phyloP scores from a whole-genome alignment of 2,329 filamentous ascomycete species.

The Fusarium graminum region DNA sequence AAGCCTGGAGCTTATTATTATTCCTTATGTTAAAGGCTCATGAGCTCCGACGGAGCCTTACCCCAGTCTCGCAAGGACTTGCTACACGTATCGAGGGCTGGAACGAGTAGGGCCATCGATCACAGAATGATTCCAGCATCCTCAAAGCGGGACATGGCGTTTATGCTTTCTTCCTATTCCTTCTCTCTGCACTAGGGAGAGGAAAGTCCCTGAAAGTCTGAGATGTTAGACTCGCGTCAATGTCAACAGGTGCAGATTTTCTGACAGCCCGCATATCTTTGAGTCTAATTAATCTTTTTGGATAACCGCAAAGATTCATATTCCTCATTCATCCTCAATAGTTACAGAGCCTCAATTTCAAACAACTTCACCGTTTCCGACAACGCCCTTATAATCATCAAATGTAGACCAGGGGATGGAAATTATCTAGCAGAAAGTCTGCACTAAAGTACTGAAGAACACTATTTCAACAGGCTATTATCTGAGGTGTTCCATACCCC shows the following conservation, averaged over 20 bases:
- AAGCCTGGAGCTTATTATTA: too few species aligned
- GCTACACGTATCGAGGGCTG: conserved; percentile 36
- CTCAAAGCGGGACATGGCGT: conserved; percentile 44
- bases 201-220: accelerated
- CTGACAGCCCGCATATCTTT: conserved; percentile 5
- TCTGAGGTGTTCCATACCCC: too few species aligned
- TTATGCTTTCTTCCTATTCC: accelerated
- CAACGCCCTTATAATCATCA: too few species aligned
- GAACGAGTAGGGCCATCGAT: conserved; percentile 35
- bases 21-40: too few species aligned
- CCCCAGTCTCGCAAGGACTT: conserved; percentile 40
- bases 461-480: too few species aligned
- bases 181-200: accelerated
- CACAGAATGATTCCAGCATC: conserved; percentile 43
- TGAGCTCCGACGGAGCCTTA: conserved; percentile 41
- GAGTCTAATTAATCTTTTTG: conserved; percentile 4
- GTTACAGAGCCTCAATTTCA: accelerated
- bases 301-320: neutral
- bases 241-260: neutral
- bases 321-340: conserved; percentile 13
- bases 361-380: accelerated
- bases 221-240: neutral
- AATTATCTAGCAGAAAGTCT: too few species aligned
- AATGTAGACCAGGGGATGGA: too few species aligned
- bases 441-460: too few species aligned